Percentiles rank a stretch among this genome's conserved stretches.
phyloP scores from a whole-genome alignment of 106 monocot species.

The Dendrobium huoshanense region DNA sequence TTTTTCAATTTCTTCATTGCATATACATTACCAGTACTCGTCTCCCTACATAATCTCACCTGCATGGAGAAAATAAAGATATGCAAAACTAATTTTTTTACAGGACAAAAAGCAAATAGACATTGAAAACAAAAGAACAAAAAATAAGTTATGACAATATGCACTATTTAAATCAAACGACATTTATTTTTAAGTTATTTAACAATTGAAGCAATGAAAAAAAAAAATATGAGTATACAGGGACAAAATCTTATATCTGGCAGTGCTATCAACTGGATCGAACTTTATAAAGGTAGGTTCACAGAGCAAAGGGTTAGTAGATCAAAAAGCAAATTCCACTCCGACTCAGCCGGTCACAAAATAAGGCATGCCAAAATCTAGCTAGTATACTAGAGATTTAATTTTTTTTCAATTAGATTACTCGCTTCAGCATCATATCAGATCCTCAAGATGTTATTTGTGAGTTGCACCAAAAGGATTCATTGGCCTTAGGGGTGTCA shows the following conservation, averaged over 20 bases:
- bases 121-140: background rate
- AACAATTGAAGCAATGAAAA: background rate
- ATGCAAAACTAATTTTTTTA: background rate
- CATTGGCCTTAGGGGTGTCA: too few relatives aligned
- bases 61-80: constrained; percentile 9
- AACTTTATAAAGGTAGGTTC: background rate
- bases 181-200: background rate
- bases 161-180: background rate
- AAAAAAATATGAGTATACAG: background rate
- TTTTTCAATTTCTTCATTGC: constrained; percentile 68
- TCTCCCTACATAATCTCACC: constrained; percentile 74
- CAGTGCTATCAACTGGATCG: background rate
- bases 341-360: background rate
- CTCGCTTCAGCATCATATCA: background rate
- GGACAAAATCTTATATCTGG: background rate
- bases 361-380: background rate
- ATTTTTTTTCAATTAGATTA: background rate
- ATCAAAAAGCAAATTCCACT: background rate
- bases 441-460: background rate
- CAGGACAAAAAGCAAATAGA: background rate
- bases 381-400: background rate
- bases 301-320: background rate
- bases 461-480: too few relatives aligned
- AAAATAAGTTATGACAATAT: background rate
- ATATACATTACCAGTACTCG: constrained; percentile 46